Base-by-base conservation (phyloP, 2,329 filamentous ascomycete genomes). In the Emergomyces pasteurianus region DNA sequence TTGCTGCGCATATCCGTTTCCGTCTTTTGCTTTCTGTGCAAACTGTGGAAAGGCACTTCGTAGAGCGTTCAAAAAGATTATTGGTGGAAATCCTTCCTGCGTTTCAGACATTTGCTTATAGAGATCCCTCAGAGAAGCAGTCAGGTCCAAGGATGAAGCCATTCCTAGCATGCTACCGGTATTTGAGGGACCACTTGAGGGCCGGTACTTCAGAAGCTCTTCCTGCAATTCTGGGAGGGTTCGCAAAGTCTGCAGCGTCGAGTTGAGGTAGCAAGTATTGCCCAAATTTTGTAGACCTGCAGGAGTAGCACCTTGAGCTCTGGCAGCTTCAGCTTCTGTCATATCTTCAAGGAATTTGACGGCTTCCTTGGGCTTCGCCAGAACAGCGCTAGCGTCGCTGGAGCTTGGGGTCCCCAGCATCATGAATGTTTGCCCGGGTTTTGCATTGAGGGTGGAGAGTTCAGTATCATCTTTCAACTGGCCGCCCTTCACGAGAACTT, bases 261-360 rank as follows among this genome's bases (percentile, higher is more conserved):
- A 94, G 80, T 99, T 99, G 70, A 97, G 86, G 73, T 99, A 99
- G 79, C 94, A 99, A 3, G 95, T 99, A 75, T 99, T 99, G 67
- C 95, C 94, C 63, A 96, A 79, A 71, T 99, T 99, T 72, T 88
- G 83, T 63, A 99, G 79, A 54, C 94, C 94, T 61, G 92, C 88
- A 1, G 95, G 94, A 53, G 83, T 92, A 55, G 92, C 92, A 62
- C 90, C 91, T 62, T 87, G 87, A 71, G 88, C 84, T 73, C 86
- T 86, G 26, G 94, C 92, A 58, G 86, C 84, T 74, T 97, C 92
- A 36, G 91, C 92, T 72, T 95, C 92, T 31, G 90, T 95, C 92
- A 99, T 96, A 73, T 99, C 94, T 76, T 99, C 94, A 64, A 95
- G 77, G 69, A 99, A 99, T 75, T 89, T 94, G 70, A 92, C 81